Conservation (phyloP, 2,329 filamentous ascomycete species). For the Emydomyces testavorans region DNA sequence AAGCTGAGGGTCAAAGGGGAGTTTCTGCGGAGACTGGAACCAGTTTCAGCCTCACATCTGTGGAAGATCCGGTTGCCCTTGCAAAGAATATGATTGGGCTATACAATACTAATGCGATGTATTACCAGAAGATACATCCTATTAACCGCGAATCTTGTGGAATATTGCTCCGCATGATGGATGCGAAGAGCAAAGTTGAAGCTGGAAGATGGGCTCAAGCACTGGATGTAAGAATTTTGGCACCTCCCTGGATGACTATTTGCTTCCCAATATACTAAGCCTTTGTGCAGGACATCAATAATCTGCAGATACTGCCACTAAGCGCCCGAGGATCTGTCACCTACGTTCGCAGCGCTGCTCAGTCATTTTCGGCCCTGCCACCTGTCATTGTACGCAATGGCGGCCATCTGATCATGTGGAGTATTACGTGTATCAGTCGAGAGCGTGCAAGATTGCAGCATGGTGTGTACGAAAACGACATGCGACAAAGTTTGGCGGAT, state of each 20-base stretch:
- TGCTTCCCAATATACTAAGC: conserved; percentile 7
- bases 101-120: conserved; percentile 51
- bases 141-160: conserved; percentile 48
- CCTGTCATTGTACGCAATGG: conserved; percentile 78
- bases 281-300: conserved; percentile 53
- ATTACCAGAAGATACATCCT: conserved; percentile 48
- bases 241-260: conserved; percentile 4
- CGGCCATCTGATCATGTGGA: conserved; percentile 87
- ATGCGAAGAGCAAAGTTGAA: conserved; percentile 50
- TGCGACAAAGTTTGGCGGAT: conserved; percentile 46
- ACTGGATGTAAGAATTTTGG: conserved; percentile 48
- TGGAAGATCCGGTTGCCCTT: conserved; percentile 55
- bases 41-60: conserved; percentile 51
- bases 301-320: conserved; percentile 68
- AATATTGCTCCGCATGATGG: conserved; percentile 49
- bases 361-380: conserved; percentile 66
- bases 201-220: conserved; percentile 48
- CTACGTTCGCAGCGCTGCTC: conserved; percentile 66
- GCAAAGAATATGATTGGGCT: conserved; percentile 51
- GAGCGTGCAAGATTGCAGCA: conserved; percentile 61
- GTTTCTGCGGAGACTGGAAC: conserved; percentile 33
- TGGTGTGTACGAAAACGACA: conserved; percentile 55
- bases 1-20: conserved; percentile 37
- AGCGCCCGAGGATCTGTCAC: conserved; percentile 62
- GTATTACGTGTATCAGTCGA: conserved; percentile 70